Evolutionary conservation across 306 rosid genomes (phyloP).

Genomic region (Cucumis sativus): DNA sequence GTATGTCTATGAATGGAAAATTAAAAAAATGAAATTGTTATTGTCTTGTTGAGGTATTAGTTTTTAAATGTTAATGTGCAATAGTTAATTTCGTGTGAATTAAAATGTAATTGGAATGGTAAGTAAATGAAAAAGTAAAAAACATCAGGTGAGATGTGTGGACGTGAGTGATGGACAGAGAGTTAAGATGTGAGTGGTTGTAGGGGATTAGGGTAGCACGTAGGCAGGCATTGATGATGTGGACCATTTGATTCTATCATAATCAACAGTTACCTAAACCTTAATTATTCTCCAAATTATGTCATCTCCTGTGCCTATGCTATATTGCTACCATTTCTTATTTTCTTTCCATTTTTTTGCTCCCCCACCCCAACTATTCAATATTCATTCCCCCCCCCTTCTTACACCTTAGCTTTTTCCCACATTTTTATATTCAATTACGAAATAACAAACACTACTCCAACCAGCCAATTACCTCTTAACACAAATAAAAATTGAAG

Average conservation of each 20-base stretch:
- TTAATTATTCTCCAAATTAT: not conserved
- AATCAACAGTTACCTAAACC: not conserved
- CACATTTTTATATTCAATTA: not conserved
- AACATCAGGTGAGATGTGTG: not conserved
- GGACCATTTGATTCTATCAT: not conserved
- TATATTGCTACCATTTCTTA: not conserved
- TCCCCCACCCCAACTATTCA: not conserved
- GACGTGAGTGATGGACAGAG: not conserved
- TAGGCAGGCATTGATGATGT: constrained; percentile 5
- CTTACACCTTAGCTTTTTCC: not conserved
- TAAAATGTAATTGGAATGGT: no score
- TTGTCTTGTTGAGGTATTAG: no score
- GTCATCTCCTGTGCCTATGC: not conserved
- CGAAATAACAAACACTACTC: no score
- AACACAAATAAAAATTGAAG: no score
- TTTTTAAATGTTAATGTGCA: no score
- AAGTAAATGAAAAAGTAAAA: no score
- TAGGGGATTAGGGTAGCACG: constrained; percentile 3
- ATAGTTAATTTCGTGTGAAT: no score
- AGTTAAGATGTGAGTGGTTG: not conserved
- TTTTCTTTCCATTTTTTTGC: not conserved
- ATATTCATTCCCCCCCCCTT: not conserved
- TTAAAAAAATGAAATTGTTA: no score
- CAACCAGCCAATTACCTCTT: no score
- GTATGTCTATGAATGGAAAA: no score